phyloP scores from a whole-genome alignment of 192 early-diverging fungal species.

The Entomortierella lignicola region DNA sequence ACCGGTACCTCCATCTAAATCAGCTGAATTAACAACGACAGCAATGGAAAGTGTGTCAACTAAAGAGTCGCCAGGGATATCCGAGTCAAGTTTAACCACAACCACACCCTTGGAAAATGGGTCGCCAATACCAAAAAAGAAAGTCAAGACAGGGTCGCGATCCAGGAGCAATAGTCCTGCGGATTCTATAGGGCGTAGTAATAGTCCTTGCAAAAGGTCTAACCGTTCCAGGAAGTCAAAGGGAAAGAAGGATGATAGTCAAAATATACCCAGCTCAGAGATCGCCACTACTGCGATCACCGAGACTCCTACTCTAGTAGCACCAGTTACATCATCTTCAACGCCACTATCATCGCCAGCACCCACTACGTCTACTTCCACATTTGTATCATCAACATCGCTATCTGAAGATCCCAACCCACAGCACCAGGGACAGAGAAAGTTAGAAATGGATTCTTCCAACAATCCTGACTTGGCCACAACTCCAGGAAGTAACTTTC shows the following conservation, averaged over 20 bases:
- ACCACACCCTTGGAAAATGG: not conserved
- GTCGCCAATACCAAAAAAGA: constrained; percentile 1
- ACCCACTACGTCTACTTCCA: too few species aligned
- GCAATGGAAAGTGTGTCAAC: too few species aligned
- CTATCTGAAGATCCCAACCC: too few species aligned
- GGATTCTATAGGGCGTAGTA: constrained; percentile 5
- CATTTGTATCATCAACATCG: too few species aligned
- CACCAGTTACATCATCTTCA: not conserved
- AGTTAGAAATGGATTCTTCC: constrained; percentile 6
- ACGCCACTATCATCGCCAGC: not conserved
- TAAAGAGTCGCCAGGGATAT: not conserved
- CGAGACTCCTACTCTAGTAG: not conserved
- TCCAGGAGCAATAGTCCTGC: constrained; percentile 28
- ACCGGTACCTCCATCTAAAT: not conserved
- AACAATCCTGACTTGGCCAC: constrained; percentile 32
- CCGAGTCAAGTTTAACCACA: not conserved
- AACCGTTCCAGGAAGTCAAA: constrained; percentile 9
- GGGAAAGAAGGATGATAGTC: constrained; percentile 15
- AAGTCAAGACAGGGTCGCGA: constrained; percentile 7
- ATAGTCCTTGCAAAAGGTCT: constrained; percentile 10
- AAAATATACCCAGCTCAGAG: constrained; percentile 30
- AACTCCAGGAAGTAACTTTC: constrained; percentile 39
- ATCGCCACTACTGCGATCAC: not conserved
- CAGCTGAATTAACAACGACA: too few species aligned
- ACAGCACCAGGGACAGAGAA: not conserved